A percentile compares a stretch with the other conserved stretches of the same genome.
Evolutionary conservation across 2,329 filamentous ascomycete species (phyloP).

Genomic region (Sarocladiaceae sp.): DNA sequence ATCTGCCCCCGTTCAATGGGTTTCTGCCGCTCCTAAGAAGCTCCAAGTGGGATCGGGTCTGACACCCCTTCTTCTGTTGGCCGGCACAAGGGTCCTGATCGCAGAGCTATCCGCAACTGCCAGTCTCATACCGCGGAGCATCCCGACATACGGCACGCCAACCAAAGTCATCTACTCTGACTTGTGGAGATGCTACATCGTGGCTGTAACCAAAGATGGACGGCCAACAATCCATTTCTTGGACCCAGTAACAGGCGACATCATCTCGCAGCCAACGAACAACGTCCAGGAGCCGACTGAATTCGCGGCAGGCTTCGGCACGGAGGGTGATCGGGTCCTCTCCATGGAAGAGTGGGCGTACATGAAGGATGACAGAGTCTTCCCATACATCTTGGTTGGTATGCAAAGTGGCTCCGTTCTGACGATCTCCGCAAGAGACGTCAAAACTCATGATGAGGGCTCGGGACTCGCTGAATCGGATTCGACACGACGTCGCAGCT

Average conservation of each 20-base stretch:
- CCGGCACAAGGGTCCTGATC: constrained; percentile 47
- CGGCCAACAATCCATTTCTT: constrained; percentile 51
- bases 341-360: constrained; percentile 62
- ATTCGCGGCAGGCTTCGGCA: constrained; percentile 17
- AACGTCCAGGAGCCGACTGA: constrained; percentile 35
- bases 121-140: constrained; percentile 44
- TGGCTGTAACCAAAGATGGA: constrained; percentile 38
- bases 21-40: constrained; percentile 17
- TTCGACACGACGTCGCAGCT: no score
- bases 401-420: constrained; percentile 46
- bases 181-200: constrained; percentile 47
- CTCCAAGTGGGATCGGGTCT: background rate
- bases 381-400: constrained; percentile 58
- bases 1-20: constrained; percentile 44
- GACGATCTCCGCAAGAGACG: constrained; percentile 40
- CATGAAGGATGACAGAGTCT: constrained; percentile 50
- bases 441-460: constrained; percentile 11
- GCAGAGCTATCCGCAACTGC: constrained; percentile 44
- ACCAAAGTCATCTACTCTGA: constrained; percentile 51
- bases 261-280: constrained; percentile 43
- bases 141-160: constrained; percentile 45
- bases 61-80: constrained; percentile 35
- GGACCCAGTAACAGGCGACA: constrained; percentile 48
- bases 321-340: constrained; percentile 51
- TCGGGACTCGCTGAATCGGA: no score